Evolutionary conservation across 1,284 basidiomycete genomes (phyloP).

Genomic region (Baeospora myosura): DNA sequence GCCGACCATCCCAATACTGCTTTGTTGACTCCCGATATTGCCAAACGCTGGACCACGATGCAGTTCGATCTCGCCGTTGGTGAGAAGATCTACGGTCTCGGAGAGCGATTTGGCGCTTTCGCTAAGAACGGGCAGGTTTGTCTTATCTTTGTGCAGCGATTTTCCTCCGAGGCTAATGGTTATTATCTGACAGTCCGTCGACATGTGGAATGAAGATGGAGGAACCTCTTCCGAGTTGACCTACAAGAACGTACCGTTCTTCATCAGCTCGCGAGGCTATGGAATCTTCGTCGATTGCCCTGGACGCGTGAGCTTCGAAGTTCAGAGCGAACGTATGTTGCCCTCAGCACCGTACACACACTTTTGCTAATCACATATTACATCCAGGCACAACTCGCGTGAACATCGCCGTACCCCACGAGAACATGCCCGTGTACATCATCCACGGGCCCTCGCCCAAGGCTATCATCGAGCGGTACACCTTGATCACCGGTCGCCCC

Average conservation of each 20-base stretch:
- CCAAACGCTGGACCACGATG: conserved; percentile 42
- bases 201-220: conserved; percentile 52
- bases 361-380: conserved; percentile 1
- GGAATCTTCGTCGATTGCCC: conserved; percentile 54
- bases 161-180: background rate
- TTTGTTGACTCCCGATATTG: conserved; percentile 22
- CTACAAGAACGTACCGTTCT: conserved; percentile 52
- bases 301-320: conserved; percentile 34
- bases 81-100: conserved; percentile 53
- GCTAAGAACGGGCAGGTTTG: conserved; percentile 46
- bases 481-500: conserved; percentile 42
- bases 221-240: conserved; percentile 49
- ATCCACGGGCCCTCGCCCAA: conserved; percentile 43
- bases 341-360: background rate
- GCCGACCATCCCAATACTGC: conserved; percentile 31
- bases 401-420: conserved; percentile 46
- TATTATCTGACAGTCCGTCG: conserved; percentile 30
- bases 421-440: conserved; percentile 46
- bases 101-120: conserved; percentile 51
- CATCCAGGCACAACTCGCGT: conserved; percentile 33
- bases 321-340: conserved; percentile 23
- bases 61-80: conserved; percentile 50
- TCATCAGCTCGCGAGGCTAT: conserved; percentile 46
- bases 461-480: conserved; percentile 41
- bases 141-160: background rate